A percentile compares a stretch with the other conserved stretches of the same genome.
Conservation (phyloP, 768 basidiomycete species). For the Lactifluus subvellereus region DNA sequence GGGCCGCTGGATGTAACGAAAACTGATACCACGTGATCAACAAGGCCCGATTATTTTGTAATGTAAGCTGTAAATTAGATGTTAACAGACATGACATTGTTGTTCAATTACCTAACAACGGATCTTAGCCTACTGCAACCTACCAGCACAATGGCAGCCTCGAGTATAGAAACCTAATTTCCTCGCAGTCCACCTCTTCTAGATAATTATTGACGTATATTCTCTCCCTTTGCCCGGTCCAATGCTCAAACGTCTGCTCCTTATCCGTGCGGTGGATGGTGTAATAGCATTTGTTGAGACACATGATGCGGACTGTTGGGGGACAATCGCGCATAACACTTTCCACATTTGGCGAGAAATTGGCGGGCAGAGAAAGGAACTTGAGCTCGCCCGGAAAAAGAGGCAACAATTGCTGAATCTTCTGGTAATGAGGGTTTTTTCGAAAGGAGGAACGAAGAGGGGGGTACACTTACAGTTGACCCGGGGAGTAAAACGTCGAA, state of each 20-base stretch:
- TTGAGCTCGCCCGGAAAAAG: constrained; percentile 26
- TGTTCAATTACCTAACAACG: too few species aligned
- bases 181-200: constrained; percentile 16
- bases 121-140: background rate
- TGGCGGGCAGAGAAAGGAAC: constrained; percentile 27
- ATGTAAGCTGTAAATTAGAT: too few species aligned
- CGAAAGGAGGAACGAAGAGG: too few species aligned
- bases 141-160: constrained; percentile 14
- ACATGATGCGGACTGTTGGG: constrained; percentile 11
- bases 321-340: background rate
- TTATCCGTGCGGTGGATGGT: background rate
- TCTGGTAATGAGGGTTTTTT: constrained; percentile 30
- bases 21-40: too few species aligned
- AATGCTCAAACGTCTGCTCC: constrained; percentile 11
- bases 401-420: constrained; percentile 12
- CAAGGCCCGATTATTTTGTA: too few species aligned
- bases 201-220: constrained; percentile 18
- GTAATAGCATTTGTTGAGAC: constrained; percentile 3
- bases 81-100: too few species aligned
- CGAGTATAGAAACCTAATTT: constrained; percentile 8
- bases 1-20: too few species aligned
- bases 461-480: constrained; percentile 21
- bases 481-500: constrained; percentile 10
- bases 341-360: background rate
- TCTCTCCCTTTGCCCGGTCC: constrained; percentile 10